Base-by-base conservation (phyloP, 2,329 filamentous ascomycete genomes). In the Emericellopsis atlantica region DNA sequence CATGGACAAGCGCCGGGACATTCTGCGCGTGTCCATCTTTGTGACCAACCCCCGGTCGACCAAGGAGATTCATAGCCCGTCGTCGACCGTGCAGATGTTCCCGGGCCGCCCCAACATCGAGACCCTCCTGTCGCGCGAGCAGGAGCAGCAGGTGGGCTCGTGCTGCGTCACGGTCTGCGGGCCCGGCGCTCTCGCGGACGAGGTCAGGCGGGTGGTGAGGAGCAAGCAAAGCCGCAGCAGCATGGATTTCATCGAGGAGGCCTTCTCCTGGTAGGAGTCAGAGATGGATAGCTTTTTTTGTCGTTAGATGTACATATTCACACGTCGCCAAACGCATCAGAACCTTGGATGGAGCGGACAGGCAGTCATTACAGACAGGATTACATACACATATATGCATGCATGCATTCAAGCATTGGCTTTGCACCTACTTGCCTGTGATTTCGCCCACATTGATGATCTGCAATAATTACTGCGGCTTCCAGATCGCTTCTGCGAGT, bases 21-120 rank as follows among this genome's bases (percentile, higher is more conserved):
- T 83, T 40, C 69, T 89, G 41, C 78, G 80, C 48, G 84, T 89
- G 57, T 75, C 86, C 64, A 74, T 89, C 41, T 89, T 88, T 57
- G 80, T 89, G 50, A 85, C 79, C 48, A 69, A 82, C 43, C 83
- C 81, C 6, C 70, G 81, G 33, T 83, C 78, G 37, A 86, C 79
- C 36, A 87, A 86, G 66, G 83, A 88, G 59, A 87, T 88, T 41
- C 81, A 86, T 65, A 84, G 78, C 49, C 84, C 84, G 3, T 82
- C 76, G 31, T 73, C 79, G 1, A 86, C 80, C 15, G 84, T 90
- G 11, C 83, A 88, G 57, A 89, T 89, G 84, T 87, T 87, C 68
- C 84, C 84, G 5, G 84, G 84, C 14, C 70, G 82, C 49, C 82
- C 82, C 15, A 85, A 87, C 56, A 78, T 86, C 40, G 73, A 80